Evolutionary conservation across 225 moss, liverwort and hornwort genomes (phyloP).

Genomic region (Straminergon stramineum): DNA sequence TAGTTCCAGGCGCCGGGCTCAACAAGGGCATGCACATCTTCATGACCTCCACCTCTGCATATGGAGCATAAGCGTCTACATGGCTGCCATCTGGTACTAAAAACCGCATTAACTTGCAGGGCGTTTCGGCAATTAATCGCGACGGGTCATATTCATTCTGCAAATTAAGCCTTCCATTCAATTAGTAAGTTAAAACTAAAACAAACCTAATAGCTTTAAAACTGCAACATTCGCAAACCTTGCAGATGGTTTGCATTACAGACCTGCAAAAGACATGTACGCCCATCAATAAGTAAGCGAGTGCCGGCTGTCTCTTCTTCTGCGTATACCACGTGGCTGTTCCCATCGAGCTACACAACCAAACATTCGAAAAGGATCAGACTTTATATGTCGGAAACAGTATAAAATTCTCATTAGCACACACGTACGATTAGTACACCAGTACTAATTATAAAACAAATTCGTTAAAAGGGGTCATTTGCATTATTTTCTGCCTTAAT

Average conservation of each 20-base stretch:
- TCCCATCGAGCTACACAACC: slow-evolving; percentile 74
- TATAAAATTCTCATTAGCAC: not conserved
- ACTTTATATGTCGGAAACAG: not conserved
- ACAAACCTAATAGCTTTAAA: not conserved
- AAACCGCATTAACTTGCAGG: slow-evolving; percentile 88
- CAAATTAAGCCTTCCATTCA: not conserved
- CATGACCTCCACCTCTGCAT: slow-evolving; percentile 99
- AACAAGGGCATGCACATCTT: slow-evolving; percentile 98
- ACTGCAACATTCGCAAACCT: not conserved
- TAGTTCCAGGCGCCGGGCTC: slow-evolving; percentile 76
- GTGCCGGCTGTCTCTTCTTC: slow-evolving; percentile 95
- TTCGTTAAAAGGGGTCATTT: not conserved
- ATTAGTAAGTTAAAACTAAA: not conserved
- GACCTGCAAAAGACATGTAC: slow-evolving; percentile 95
- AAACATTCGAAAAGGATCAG: not conserved
- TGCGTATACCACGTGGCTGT: slow-evolving; percentile 87
- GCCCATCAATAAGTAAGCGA: slow-evolving; percentile 86
- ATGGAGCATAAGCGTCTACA: slow-evolving; percentile 51
- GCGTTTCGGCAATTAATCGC: slow-evolving; percentile 79
- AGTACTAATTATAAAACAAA: not conserved
- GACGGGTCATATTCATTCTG: slow-evolving; percentile 99
- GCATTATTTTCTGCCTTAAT: not conserved
- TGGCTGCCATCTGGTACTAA: slow-evolving; percentile 79
- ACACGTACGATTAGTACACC: too few relatives aligned
- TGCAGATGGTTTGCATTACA: not conserved